Percentiles rank a stretch among this genome's conserved stretches.
phyloP scores from a whole-genome alignment of 306 rosid genomes.

The Herpetospermum pedunculosum region DNA sequence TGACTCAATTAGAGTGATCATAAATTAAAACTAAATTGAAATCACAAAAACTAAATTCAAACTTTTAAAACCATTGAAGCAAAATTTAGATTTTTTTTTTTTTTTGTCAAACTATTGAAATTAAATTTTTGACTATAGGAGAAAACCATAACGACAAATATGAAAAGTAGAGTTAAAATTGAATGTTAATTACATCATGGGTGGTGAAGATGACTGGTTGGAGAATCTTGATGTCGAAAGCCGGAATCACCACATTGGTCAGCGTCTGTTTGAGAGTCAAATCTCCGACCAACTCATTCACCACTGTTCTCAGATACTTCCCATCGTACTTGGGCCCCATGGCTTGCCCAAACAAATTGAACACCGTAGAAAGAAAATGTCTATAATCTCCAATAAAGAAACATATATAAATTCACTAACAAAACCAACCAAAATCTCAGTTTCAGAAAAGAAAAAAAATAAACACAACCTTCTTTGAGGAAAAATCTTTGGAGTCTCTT shows the following conservation, averaged over 20 bases:
- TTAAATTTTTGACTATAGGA: too few species aligned
- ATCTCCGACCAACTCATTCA: constrained; percentile 18
- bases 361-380: background rate
- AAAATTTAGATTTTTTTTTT: too few species aligned
- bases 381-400: background rate
- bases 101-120: too few species aligned
- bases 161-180: too few species aligned
- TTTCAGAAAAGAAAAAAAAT: background rate
- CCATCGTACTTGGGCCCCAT: constrained; percentile 39
- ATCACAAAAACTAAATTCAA: too few species aligned
- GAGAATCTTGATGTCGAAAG: constrained; percentile 30
- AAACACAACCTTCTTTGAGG: background rate
- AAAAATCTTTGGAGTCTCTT: constrained; percentile 11
- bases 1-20: too few species aligned
- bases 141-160: too few species aligned
- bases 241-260: constrained; percentile 27
- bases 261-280: constrained; percentile 28
- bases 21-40: too few species aligned
- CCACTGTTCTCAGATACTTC: constrained; percentile 17
- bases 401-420: background rate
- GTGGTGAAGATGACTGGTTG: constrained; percentile 34
- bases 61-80: too few species aligned
- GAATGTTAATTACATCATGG: constrained; percentile 14
- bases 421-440: background rate
- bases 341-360: background rate